These are phyloP conservation scores for Phoma herbarum DNA, from an alignment of 2,329 filamentous ascomycete genomes.

Conservation along the genomic window DNA sequence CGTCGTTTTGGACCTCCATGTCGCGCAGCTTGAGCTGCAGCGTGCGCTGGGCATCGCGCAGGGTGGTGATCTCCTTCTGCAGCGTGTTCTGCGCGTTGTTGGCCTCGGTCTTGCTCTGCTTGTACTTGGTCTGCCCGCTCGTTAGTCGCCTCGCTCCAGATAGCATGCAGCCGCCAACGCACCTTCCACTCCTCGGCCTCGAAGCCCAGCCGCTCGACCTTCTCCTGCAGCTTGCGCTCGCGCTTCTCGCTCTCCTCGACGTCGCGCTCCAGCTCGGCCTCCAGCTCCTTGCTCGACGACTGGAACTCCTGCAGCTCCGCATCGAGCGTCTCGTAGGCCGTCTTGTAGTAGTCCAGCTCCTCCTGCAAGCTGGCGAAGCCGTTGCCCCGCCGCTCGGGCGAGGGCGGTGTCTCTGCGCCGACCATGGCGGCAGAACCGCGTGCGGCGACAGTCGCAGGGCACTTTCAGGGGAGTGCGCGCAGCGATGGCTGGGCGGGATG, in stretches of 20 bases:
- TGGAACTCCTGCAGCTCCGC: conserved; percentile 93
- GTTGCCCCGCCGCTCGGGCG: conserved; percentile 43
- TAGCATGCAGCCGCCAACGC: conserved; percentile 44
- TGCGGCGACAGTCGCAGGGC: conserved; percentile 25
- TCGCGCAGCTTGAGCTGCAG: conserved; percentile 87
- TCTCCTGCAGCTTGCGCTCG: conserved; percentile 84
- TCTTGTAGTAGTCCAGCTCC: conserved; percentile 92
- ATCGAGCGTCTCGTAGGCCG: conserved; percentile 92
- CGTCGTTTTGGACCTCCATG: conserved; percentile 97
- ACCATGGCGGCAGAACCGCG: conserved; percentile 40
- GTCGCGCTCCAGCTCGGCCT: conserved; percentile 94
- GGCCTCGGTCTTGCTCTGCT: conserved; percentile 89
- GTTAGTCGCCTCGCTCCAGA: background rate
- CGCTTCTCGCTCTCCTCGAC: conserved; percentile 94
- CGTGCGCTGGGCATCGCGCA: conserved; percentile 84
- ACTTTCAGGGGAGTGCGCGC: conserved; percentile 38
- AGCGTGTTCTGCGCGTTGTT: conserved; percentile 83
- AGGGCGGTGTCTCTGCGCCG: conserved; percentile 41
- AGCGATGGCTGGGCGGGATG: conserved; percentile 32
- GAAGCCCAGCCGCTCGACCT: conserved; percentile 82
- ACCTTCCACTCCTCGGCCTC: conserved; percentile 99
- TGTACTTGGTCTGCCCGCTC: conserved; percentile 81
- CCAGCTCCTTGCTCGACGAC: conserved; percentile 89
- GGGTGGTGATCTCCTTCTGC: conserved; percentile 93
- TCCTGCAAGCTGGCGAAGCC: conserved; percentile 65